phyloP scores from a whole-genome alignment of 495 filamentous ascomycete genomes.

The Aspergillus kassunensis region DNA sequence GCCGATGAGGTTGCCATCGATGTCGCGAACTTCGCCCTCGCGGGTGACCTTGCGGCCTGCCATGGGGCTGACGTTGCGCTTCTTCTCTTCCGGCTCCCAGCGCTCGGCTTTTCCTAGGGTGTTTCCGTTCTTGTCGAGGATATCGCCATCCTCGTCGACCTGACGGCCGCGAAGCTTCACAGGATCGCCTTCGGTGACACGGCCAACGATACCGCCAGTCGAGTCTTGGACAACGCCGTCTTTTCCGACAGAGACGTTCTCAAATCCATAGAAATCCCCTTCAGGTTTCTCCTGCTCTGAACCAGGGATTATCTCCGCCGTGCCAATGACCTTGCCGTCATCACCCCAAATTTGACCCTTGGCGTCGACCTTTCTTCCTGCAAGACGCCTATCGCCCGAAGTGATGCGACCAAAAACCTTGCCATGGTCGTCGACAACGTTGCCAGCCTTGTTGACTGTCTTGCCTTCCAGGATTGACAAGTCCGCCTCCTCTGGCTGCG shows the following conservation, averaged over 20 bases:
- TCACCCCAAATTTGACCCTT: slow-evolving; percentile 79
- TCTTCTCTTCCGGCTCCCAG: slow-evolving; percentile 73
- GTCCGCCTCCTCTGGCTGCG: slow-evolving; percentile 53
- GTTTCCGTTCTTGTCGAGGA: slow-evolving; percentile 80
- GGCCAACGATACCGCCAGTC: slow-evolving; percentile 65
- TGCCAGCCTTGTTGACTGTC: slow-evolving; percentile 81
- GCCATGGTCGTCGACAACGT: slow-evolving; percentile 73
- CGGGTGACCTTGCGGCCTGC: slow-evolving; percentile 73
- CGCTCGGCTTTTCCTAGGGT: slow-evolving; percentile 75
- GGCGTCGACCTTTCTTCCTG: slow-evolving; percentile 78
- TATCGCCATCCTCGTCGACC: slow-evolving; percentile 81
- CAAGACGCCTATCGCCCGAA: slow-evolving; percentile 68
- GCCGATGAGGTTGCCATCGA: slow-evolving; percentile 76
- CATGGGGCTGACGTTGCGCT: slow-evolving; percentile 65
- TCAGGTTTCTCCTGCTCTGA: slow-evolving; percentile 66
- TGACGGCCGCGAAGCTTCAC: slow-evolving; percentile 67
- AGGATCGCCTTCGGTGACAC: slow-evolving; percentile 67
- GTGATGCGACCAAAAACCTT: slow-evolving; percentile 70
- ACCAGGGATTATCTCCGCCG: slow-evolving; percentile 73
- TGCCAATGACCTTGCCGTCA: slow-evolving; percentile 71
- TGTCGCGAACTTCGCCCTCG: slow-evolving; percentile 77
- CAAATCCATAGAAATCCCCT: slow-evolving; percentile 74
- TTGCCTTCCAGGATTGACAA: slow-evolving; percentile 72
- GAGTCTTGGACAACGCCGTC: slow-evolving; percentile 66
- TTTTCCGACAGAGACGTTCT: slow-evolving; percentile 67